phyloP scores from a whole-genome alignment of 345 rosid species.

The Carallia brachiata region DNA sequence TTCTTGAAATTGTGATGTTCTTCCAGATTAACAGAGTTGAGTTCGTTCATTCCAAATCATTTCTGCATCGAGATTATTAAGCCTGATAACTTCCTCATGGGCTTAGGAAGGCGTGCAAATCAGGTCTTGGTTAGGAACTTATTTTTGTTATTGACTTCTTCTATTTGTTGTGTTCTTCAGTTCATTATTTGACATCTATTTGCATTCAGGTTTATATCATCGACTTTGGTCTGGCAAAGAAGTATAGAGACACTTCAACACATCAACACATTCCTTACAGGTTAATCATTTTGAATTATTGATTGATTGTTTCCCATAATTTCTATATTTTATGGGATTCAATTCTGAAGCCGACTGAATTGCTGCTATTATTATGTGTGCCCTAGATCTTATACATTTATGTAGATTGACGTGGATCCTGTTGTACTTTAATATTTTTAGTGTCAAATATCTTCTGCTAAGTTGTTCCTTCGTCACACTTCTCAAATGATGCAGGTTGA shows the following conservation, averaged over 20 bases:
- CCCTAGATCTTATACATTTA: not conserved
- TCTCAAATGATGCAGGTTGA: not conserved
- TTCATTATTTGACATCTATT: conserved; percentile 13
- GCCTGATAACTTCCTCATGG: conserved; percentile 94
- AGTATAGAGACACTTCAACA: conserved; percentile 70
- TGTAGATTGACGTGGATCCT: not conserved
- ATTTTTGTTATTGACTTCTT: not conserved
- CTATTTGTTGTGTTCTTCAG: conserved; percentile 3
- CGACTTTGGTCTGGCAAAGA: conserved; percentile 93
- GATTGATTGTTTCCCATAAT: not conserved
- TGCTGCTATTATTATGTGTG: not conserved
- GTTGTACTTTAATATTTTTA: not conserved
- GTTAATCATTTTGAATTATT: conserved; percentile 25
- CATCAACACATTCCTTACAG: conserved; percentile 92
- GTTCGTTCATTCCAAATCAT: conserved; percentile 81
- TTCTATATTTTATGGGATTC: too few species aligned
- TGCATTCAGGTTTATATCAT: conserved; percentile 64
- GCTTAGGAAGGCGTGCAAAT: conserved; percentile 83
- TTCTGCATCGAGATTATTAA: conserved; percentile 86
- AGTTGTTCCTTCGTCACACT: not conserved
- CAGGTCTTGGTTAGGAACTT: conserved; percentile 44
- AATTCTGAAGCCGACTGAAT: too few species aligned
- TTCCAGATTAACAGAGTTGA: conserved; percentile 82
- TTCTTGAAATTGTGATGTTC: conserved; percentile 16
- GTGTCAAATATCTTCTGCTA: not conserved